phyloP scores from a whole-genome alignment of 139 green algal genomes.

The Chlorella sp. region DNA sequence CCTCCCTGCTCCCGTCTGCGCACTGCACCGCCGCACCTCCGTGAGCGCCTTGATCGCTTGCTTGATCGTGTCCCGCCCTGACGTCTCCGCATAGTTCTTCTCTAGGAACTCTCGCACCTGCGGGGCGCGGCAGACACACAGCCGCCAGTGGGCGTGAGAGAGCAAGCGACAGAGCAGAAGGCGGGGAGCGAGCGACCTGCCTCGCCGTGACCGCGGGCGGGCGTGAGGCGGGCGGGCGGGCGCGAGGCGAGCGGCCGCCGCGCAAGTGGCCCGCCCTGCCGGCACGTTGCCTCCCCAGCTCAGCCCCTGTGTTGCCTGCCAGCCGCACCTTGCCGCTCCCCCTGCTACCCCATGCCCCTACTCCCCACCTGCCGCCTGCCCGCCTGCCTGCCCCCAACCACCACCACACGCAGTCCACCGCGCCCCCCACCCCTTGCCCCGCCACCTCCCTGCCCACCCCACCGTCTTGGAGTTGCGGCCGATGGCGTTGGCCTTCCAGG shows the following conservation, averaged over 20 bases:
- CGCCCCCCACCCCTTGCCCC: conserved; percentile 28
- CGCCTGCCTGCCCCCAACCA: not conserved
- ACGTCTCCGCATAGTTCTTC: conserved; percentile 91
- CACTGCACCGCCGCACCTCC: conserved; percentile 82
- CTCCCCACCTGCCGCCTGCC: not conserved
- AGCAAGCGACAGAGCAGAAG: not conserved
- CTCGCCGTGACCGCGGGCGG: no score
- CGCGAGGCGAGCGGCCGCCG: no score
- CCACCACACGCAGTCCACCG: not conserved
- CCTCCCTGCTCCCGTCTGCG: conserved; percentile 68
- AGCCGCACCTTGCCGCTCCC: no score
- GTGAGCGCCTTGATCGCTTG: conserved; percentile 90
- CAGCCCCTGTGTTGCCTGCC: no score
- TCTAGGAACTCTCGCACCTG: conserved; percentile 98
- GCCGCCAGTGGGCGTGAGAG: not conserved
- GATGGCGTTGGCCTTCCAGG: conserved; percentile 98
- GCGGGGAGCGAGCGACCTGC: no score
- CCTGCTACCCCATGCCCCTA: not conserved
- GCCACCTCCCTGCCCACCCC: conserved; percentile 19
- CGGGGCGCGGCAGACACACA: conserved; percentile 16
- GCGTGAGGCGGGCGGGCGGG: no score
- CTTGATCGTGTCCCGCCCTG: conserved; percentile 85
- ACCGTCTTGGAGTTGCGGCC: conserved; percentile 97
- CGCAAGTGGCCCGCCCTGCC: no score
- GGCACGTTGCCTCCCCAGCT: no score